These are phyloP conservation scores for Xylaria venustula DNA, from an alignment of 495 filamentous ascomycete species.

Conservation along the genomic window DNA sequence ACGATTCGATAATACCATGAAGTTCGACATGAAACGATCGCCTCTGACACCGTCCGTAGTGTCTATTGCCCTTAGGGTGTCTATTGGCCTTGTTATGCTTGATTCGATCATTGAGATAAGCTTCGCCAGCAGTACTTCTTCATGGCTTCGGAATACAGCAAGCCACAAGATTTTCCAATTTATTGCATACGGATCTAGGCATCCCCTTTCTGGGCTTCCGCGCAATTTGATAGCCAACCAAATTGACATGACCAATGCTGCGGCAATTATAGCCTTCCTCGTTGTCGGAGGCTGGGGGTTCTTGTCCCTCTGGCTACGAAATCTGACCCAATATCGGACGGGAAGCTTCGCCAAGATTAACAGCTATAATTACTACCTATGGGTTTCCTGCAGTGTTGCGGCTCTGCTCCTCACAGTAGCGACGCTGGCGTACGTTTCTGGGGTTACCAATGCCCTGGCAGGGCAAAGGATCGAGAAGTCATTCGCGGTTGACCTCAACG, in stretches of 20 bases:
- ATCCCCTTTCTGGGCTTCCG: conserved; percentile 42
- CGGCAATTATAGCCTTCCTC: conserved; percentile 49
- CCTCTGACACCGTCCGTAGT: background rate
- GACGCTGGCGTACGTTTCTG: conserved; percentile 44
- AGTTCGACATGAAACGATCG: background rate
- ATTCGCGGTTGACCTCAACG: conserved; percentile 33
- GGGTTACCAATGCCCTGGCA: conserved; percentile 37
- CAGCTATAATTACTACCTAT: conserved; percentile 35
- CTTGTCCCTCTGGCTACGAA: conserved; percentile 36
- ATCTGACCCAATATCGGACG: conserved; percentile 23
- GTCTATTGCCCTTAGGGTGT: background rate
- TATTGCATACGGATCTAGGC: conserved; percentile 25
- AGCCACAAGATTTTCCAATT: conserved; percentile 30
- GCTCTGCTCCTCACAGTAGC: conserved; percentile 45
- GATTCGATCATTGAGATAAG: conserved; percentile 43
- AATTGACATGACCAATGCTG: conserved; percentile 50
- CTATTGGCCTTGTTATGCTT: conserved; percentile 33
- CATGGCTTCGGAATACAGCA: conserved; percentile 42
- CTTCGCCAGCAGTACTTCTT: conserved; percentile 49
- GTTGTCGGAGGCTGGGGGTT: conserved; percentile 46
- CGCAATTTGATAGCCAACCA: conserved; percentile 42
- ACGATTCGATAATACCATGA: background rate
- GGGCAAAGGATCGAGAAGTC: conserved; percentile 40
- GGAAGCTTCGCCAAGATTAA: conserved; percentile 6
- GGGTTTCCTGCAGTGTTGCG: conserved; percentile 41